A percentile compares a stretch with the other conserved stretches of the same genome.
Conservation (phyloP, 2,329 filamentous ascomycete genomes). For the Phialemonium atrogriseum region DNA sequence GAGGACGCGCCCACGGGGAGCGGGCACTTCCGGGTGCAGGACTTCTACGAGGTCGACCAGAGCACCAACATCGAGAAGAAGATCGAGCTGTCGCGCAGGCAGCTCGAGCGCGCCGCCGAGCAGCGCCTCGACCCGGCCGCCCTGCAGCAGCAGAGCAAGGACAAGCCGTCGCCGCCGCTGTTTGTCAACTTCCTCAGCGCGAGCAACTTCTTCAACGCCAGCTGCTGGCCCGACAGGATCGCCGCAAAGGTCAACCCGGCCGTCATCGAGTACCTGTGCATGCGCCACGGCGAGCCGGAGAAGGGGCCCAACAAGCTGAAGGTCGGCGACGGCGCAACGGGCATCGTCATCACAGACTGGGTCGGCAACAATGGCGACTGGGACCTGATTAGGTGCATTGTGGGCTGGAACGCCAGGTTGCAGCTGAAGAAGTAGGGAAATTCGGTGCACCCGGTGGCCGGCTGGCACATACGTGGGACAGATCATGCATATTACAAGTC, state of each 20-base stretch:
- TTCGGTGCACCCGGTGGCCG: no score
- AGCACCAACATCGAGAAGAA: slow-evolving; percentile 72
- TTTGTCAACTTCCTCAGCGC: slow-evolving; percentile 88
- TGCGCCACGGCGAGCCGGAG: slow-evolving; percentile 43
- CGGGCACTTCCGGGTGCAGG: slow-evolving; percentile 77
- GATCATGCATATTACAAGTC: no score
- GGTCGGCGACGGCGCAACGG: slow-evolving; percentile 67
- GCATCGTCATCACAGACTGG: slow-evolving; percentile 89
- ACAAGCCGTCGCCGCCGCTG: slow-evolving; percentile 44
- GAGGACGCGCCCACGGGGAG: slow-evolving; percentile 62
- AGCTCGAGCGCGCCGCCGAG: slow-evolving; percentile 64
- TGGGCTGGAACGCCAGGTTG: slow-evolving; percentile 78
- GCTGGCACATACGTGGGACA: no score
- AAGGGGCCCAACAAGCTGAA: slow-evolving; percentile 40
- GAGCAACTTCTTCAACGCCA: slow-evolving; percentile 88
- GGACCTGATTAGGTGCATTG: slow-evolving; percentile 79
- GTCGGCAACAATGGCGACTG: slow-evolving; percentile 81
- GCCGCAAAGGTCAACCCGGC: slow-evolving; percentile 81
- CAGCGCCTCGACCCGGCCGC: slow-evolving; percentile 37
- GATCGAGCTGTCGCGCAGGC: slow-evolving; percentile 62
- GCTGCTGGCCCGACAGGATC: slow-evolving; percentile 90
- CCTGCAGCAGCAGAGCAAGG: slow-evolving; percentile 14
- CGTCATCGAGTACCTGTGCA: slow-evolving; percentile 54
- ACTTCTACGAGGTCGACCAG: slow-evolving; percentile 84
- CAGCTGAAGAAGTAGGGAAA: slow-evolving; percentile 36